phyloP scores from a whole-genome alignment of 2,329 filamentous ascomycete species.

The Cytospora paraplurivora region DNA sequence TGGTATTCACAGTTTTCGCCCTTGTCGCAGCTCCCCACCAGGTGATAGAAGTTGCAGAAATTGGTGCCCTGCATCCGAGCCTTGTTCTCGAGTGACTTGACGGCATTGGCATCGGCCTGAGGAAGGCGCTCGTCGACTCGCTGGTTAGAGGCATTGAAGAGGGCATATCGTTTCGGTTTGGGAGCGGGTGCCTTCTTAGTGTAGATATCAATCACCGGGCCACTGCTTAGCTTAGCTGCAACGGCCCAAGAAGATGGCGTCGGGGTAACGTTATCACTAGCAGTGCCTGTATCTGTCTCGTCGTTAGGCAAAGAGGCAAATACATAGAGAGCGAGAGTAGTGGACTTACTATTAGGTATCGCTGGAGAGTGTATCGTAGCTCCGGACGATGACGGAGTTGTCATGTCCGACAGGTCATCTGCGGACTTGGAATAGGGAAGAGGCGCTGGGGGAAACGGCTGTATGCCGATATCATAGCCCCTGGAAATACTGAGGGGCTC shows the following conservation, averaged over 20 bases:
- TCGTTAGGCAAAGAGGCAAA: not conserved
- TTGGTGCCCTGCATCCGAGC: constrained; percentile 24
- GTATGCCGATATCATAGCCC: constrained; percentile 20
- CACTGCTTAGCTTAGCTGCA: constrained; percentile 22
- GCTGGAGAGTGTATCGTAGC: not conserved
- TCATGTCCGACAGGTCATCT: not conserved
- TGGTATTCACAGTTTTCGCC: constrained; percentile 22
- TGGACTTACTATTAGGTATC: not conserved
- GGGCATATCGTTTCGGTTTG: constrained; percentile 21
- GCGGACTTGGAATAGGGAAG: not conserved
- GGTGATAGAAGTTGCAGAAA: constrained; percentile 28
- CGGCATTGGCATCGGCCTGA: constrained; percentile 4
- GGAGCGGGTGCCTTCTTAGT: constrained; percentile 14
- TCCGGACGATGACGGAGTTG: not conserved
- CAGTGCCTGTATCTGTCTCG: not conserved
- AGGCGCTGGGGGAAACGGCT: constrained; percentile 22
- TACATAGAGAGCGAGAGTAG: not conserved
- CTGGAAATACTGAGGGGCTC: constrained; percentile 31
- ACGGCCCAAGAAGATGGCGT: constrained; percentile 18
- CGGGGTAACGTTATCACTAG: not conserved
- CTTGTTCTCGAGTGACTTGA: constrained; percentile 23
- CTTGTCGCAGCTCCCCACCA: constrained; percentile 20
- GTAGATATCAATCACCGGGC: constrained; percentile 26
- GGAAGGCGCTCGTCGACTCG: constrained; percentile 27
- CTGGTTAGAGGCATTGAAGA: constrained; percentile 26